Base-by-base conservation (phyloP, 805 yeast species). In the Candida morakotiae region DNA sequence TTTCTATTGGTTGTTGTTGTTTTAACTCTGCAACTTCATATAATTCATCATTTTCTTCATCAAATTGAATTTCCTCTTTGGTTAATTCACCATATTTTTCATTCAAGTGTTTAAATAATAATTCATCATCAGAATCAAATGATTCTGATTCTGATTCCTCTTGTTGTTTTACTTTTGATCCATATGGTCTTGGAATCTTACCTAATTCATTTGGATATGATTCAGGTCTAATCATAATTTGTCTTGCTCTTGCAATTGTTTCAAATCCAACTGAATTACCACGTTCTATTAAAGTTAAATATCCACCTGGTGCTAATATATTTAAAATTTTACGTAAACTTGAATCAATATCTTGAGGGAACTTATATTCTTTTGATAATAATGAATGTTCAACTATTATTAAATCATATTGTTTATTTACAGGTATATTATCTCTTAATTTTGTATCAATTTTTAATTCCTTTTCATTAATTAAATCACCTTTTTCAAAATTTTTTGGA, bases 201-300 rank as follows among this genome's bases (percentile, higher is more conserved):
- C 82, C 82, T 27, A 60, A 53, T 45, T 79, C 83, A 9, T 60
- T 58, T 5, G 60, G 67, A 47, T 68, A 69, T 5, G 76, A 73
- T 48, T 83, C 95, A 0, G 97, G 96, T 47, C 98, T 77, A n/a
- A 91, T 64, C 75, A 87, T 77, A 3, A 87, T 62, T 56, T 91
- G 96, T 51, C 98, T 71, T 4, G 97, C 96, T 37, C 96, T 69
- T 0, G 96, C 94, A 40, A 88, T 73, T 2, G 79, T 70, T 59
- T 93, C 98, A 53, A 87, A 87, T 0, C 98, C 98, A 22, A 80
- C 53, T 0, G 97, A 87, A 39, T 83, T 85, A 2, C 98, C 98
- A 44, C 96, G 70, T 61, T 93, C 98, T 2, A 89, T 62, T 2
- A 93, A 55, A 1, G 88, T 81, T 9, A 91, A 59, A 41, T 81